Base-by-base conservation (phyloP, 2,329 filamentous ascomycete genomes). In the Aspergillus sp. region DNA sequence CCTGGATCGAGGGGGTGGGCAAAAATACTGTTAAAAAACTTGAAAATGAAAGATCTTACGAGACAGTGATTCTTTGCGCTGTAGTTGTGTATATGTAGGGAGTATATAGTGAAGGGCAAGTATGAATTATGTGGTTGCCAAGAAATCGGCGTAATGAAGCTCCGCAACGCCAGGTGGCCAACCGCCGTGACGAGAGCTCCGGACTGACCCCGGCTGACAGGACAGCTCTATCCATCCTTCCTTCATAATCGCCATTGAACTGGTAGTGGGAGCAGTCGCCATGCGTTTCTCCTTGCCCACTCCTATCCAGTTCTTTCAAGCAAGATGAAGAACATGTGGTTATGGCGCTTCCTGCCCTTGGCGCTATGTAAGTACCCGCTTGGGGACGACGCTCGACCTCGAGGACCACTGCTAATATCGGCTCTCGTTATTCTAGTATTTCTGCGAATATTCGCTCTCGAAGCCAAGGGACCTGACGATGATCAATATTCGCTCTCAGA, bases 111-210 rank as follows among this genome's bases (percentile, higher is more conserved):
- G 33, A 35, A 37, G 11, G 4, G 14, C 2, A n/a, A 37, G 35
- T 37, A 37, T 15, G 15, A 37, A 25, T 37, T 33, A 49, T 49
- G 47, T 37, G 14, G 35, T n/a, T 51, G 41, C 41, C 47, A 53
- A 52, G 59, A 58, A 57, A 25, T 71, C 69, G 70, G 70, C 59
- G 64, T 67, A 73, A 73, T 68, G 64, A 71, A 73, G 63, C 69
- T 72, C 70, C 71, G 70, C 69, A 60, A 65, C 65, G 71, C 68
- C 71, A 74, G 70, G 72, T 74, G 72, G 71, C 71, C 71, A n/a
- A 35, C 65, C 65, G 61, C 56, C 52, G n/a, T 31, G 37, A 17
- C 15, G 12, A 37, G 39, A 52, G 59, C 54, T 51, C 23, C 40
- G 49, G 25, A 56, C 51, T 52, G 27, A 51, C 39, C 23, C 19